Conservation (phyloP, 495 filamentous ascomycete genomes). For the Tuber calosporum region DNA sequence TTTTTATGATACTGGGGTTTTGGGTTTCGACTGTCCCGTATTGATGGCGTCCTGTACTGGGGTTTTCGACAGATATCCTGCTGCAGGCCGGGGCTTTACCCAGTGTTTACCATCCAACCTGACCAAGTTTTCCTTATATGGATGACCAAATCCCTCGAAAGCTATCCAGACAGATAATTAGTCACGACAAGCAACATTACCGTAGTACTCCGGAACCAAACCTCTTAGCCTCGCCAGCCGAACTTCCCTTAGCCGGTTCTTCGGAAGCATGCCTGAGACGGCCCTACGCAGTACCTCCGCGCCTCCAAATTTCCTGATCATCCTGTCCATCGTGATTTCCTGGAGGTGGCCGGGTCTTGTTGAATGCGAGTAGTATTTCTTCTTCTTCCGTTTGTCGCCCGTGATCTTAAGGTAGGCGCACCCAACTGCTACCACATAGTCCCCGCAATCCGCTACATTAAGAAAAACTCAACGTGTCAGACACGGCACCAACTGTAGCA, state of each 20-base stretch:
- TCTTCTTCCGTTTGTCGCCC: conserved; percentile 84
- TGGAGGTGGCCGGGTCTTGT: conserved; percentile 81
- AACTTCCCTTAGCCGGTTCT: conserved; percentile 84
- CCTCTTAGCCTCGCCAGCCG: conserved; percentile 81
- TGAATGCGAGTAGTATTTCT: conserved; percentile 89
- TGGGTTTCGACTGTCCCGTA: background rate
- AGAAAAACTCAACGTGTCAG: conserved; percentile 49
- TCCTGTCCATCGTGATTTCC: conserved; percentile 84
- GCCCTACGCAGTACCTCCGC: conserved; percentile 87
- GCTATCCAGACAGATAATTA: conserved; percentile 46
- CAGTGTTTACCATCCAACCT: conserved; percentile 57
- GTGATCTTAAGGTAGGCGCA: conserved; percentile 82
- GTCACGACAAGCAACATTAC: conserved; percentile 23
- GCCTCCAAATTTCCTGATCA: conserved; percentile 91
- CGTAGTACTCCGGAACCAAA: conserved; percentile 43
- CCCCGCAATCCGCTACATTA: conserved; percentile 82
- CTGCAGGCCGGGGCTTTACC: conserved; percentile 42
- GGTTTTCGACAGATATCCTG: conserved; percentile 37
- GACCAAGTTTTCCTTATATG: conserved; percentile 81
- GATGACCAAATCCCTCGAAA: conserved; percentile 84
- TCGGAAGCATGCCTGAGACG: conserved; percentile 93
- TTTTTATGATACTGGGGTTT: background rate
- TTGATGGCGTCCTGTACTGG: conserved; percentile 39
- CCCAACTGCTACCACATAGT: conserved; percentile 91
- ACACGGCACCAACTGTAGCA: conserved; percentile 53